phyloP scores from a whole-genome alignment of 768 basidiomycete genomes.

The Mycena vitilis region DNA sequence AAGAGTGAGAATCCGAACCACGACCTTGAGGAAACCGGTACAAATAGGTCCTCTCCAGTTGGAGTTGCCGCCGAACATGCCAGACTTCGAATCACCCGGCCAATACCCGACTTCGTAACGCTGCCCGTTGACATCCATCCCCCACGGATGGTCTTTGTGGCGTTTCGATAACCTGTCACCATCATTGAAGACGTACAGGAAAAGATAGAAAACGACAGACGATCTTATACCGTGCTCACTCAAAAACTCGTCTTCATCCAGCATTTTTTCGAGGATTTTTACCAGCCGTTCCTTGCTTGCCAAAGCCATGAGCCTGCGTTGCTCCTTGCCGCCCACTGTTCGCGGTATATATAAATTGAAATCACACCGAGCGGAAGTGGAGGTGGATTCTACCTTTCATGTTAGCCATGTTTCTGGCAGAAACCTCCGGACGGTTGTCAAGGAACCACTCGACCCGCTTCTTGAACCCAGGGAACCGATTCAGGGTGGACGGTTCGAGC shows the following conservation, averaged over 20 bases:
- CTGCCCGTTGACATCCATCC: constrained; percentile 93
- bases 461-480: constrained; percentile 97
- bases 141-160: constrained; percentile 94
- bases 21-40: constrained; percentile 46
- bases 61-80: constrained; percentile 99
- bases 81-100: constrained; percentile 97
- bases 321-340: constrained; percentile 74
- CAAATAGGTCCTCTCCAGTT: constrained; percentile 96
- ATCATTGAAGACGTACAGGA: background rate
- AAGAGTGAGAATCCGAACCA: constrained; percentile 11
- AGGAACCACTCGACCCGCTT: constrained; percentile 99
- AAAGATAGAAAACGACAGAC: constrained; percentile 58
- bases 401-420: constrained; percentile 94
- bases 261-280: constrained; percentile 93
- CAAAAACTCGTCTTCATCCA: constrained; percentile 97
- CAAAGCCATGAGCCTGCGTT: constrained; percentile 89
- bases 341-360: background rate
- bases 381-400: constrained; percentile 74
- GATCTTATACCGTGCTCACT: constrained; percentile 97
- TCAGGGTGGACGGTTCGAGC: constrained; percentile 88
- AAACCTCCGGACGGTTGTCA: constrained; percentile 89
- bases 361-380: background rate
- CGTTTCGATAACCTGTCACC: constrained; percentile 79
- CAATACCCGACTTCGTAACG: constrained; percentile 95
- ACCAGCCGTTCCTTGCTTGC: constrained; percentile 92